Evolutionary conservation across 2,329 filamentous ascomycete genomes (phyloP), one percentile per base, ranked within the genome.

Genomic region (Kalaharituber pfeilii): DNA sequence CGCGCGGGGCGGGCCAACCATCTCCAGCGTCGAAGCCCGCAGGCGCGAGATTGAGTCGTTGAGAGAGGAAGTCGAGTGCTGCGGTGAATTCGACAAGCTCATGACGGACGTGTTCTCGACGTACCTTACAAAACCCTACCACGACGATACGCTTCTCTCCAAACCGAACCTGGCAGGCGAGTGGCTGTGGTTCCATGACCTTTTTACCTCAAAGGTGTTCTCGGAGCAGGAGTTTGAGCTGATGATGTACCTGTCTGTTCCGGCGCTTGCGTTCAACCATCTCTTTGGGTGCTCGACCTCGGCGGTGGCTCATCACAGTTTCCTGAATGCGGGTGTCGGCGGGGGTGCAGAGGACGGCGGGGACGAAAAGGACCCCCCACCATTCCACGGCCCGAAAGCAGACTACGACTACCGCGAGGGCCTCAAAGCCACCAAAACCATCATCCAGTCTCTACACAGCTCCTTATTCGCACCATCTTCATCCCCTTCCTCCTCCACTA

Each of bases 111-210:
- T 93, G 62, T 94, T 95, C 65, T 74, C 83, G 22, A 77, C 84
- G 60, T 98, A 94, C 67, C 87, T 89, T 0, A 80, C 79, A 42
- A 84, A 87, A 62, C 81, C 87, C 20, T 98, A 84, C 69, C 93
- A 95, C 70, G 91, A 98, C 66, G 91, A 98, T 67, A 83, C 81
- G 0, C 82, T 86, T 62, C 79, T 98, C 28, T 84, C 81, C 29
- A 98, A 98, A 66, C 93, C 93, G 0, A 80, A 82, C 60, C 72
- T 77, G 1, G 86, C 86, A 0, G 94, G 94, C 67, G 89, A 95
- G 65, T 98, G 91, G 91, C 77, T 98, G 53, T 75, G 93, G 67
- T 96, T 98, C 68, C 85, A 95, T 68, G 91, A 96, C 64, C 72
- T 74, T 0, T 80, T 94, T 59, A 80, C 81, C 0, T 51, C 47